Evolutionary conservation across 1,284 basidiomycete species (phyloP).

Genomic region (Ceratobasidium sp.): DNA sequence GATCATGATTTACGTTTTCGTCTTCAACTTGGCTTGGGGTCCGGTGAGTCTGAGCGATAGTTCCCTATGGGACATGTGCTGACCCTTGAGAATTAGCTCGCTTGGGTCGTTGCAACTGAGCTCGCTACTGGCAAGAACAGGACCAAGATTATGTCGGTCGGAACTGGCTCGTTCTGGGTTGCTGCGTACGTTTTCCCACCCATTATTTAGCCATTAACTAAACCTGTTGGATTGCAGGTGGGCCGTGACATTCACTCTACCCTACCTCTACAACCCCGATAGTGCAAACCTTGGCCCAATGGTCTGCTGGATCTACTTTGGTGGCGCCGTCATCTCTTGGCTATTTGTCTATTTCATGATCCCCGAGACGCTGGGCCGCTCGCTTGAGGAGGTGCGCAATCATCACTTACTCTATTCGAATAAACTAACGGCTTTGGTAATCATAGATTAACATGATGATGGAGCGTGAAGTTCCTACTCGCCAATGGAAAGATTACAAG

Average conservation of each 20-base stretch:
- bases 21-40: conserved; percentile 55
- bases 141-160: conserved; percentile 54
- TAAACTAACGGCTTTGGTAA: conserved; percentile 43
- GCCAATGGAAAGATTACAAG: conserved; percentile 48
- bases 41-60: conserved; percentile 52
- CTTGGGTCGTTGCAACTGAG: conserved; percentile 48
- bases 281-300: conserved; percentile 51
- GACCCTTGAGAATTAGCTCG: not conserved
- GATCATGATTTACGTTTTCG: conserved; percentile 54
- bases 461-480: conserved; percentile 48
- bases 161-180: conserved; percentile 55
- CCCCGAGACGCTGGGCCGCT: conserved; percentile 49
- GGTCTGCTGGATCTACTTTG: conserved; percentile 52
- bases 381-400: conserved; percentile 47
- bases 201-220: not conserved
- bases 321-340: conserved; percentile 48
- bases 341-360: conserved; percentile 55
- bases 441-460: conserved; percentile 40
- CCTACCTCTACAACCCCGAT: conserved; percentile 47
- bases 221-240: conserved; percentile 41
- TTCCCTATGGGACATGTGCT: not conserved
- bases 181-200: conserved; percentile 44
- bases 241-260: conserved; percentile 52
- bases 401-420: conserved; percentile 8
- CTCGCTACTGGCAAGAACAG: conserved; percentile 51